A percentile compares a stretch with the other conserved stretches of the same genome.
phyloP scores from a whole-genome alignment of 441 rosid species.

The Metrosideros polymorpha region DNA sequence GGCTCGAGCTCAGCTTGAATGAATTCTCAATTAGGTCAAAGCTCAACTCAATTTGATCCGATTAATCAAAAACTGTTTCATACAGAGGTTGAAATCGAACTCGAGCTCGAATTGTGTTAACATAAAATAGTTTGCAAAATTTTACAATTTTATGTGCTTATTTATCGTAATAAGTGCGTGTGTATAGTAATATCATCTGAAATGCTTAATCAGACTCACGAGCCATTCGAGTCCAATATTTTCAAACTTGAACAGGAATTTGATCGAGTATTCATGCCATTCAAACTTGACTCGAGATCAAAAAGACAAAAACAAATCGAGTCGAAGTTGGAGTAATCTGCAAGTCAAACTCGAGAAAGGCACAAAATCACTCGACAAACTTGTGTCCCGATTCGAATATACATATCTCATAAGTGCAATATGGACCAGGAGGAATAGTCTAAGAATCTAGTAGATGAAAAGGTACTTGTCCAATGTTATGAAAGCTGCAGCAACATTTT shows the following conservation, averaged over 20 bases:
- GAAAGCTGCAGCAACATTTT: not conserved
- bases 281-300: not conserved
- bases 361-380: no score
- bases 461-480: not conserved
- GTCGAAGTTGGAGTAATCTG: no score
- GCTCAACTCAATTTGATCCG: fast-evolving
- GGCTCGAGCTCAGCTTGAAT: not conserved
- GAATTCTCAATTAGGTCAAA: not conserved
- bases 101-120: not conserved
- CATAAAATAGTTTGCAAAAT: not conserved
- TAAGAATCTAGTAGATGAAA: not conserved
- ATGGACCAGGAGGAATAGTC: not conserved
- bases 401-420: not conserved
- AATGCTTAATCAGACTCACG: not conserved
- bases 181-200: no score
- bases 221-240: not conserved
- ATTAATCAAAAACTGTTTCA: not conserved
- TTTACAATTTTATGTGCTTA: not conserved
- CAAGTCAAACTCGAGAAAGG: not conserved
- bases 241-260: not conserved
- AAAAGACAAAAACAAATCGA: no score
- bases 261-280: not conserved
- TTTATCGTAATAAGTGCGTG: no score
- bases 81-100: not conserved
- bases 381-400: no score